phyloP scores from a whole-genome alignment of 2,329 filamentous ascomycete species.

The Clonostachys sp. region DNA sequence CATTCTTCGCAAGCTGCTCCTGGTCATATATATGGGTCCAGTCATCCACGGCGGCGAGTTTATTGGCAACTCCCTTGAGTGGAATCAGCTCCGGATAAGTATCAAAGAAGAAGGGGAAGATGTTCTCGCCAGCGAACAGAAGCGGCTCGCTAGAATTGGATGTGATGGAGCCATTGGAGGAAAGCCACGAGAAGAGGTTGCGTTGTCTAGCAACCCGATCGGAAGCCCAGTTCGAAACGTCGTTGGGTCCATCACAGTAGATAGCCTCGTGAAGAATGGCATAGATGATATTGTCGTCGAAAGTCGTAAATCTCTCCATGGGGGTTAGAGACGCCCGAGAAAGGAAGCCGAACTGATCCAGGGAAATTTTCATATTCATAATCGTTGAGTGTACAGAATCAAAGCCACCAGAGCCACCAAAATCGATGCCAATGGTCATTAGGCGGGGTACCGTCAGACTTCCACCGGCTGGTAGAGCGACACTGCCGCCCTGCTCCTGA shows the following conservation, averaged over 20 bases:
- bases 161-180: conserved; percentile 16
- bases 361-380: conserved; percentile 64
- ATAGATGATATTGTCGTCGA: conserved; percentile 79
- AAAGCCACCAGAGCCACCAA: conserved; percentile 76
- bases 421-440: conserved; percentile 70
- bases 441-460: conserved; percentile 69
- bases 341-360: conserved; percentile 70
- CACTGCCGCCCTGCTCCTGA: conserved; percentile 44
- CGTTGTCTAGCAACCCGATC: conserved; percentile 52
- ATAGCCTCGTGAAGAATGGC: conserved; percentile 83
- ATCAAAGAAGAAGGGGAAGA: conserved; percentile 81
- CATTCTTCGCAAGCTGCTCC: conserved; percentile 69
- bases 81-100: conserved; percentile 71
- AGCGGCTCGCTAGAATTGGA: conserved; percentile 43
- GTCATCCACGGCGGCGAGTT: conserved; percentile 60
- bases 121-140: conserved; percentile 89
- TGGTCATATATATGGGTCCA: conserved; percentile 79
- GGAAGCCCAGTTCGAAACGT: conserved; percentile 71
- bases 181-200: conserved; percentile 46
- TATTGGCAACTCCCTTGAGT: conserved; percentile 63
- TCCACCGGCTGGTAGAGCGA: conserved; percentile 71
- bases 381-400: conserved; percentile 70
- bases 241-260: conserved; percentile 67
- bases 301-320: conserved; percentile 63
- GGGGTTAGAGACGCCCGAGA: conserved; percentile 67